Percentiles rank a stretch among this genome's conserved stretches.
Conservation (phyloP, 2,329 filamentous ascomycete species). For the Pyricularia sp. region DNA sequence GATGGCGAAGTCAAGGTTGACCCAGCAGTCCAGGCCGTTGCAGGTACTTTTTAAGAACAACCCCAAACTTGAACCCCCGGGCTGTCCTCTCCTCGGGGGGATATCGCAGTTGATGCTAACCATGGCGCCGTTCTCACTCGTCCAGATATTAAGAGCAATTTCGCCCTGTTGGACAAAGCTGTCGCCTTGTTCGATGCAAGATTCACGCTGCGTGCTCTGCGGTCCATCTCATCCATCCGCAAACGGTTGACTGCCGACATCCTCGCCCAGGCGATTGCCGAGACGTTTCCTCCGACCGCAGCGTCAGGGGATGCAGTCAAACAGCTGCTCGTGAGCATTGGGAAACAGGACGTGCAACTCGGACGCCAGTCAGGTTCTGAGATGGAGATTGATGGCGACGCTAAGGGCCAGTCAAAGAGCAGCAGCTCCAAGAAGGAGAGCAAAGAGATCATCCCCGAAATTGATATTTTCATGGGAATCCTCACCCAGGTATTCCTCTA, state of each 20-base stretch:
- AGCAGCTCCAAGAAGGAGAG: conserved; percentile 50
- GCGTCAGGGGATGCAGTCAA: conserved; percentile 57
- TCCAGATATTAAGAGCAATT: conserved; percentile 90
- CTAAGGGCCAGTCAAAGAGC: conserved; percentile 42
- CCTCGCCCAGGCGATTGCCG: conserved; percentile 68
- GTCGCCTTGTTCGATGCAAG: conserved; percentile 89
- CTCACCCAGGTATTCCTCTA: conserved; percentile 80
- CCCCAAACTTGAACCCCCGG: neutral
- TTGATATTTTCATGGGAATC: conserved; percentile 83
- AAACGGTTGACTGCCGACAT: conserved; percentile 81
- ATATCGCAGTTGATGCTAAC: conserved; percentile 11
- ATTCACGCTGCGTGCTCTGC: conserved; percentile 87
- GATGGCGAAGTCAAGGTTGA: conserved; percentile 48
- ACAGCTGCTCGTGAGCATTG: conserved; percentile 61
- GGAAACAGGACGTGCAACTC: conserved; percentile 55
- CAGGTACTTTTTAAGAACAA: conserved; percentile 35
- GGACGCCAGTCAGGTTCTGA: conserved; percentile 47
- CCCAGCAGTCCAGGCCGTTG: conserved; percentile 48
- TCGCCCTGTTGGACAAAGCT: conserved; percentile 81
- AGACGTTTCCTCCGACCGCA: conserved; percentile 60
- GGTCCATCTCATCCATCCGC: conserved; percentile 90
- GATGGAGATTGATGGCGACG: conserved; percentile 65
- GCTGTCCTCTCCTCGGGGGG: neutral
- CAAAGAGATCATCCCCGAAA: conserved; percentile 76
- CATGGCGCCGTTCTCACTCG: conserved; percentile 4